These are phyloP conservation scores for Sporothrix pallida DNA, from an alignment of 2,329 filamentous ascomycete genomes.

Conservation along the genomic window DNA sequence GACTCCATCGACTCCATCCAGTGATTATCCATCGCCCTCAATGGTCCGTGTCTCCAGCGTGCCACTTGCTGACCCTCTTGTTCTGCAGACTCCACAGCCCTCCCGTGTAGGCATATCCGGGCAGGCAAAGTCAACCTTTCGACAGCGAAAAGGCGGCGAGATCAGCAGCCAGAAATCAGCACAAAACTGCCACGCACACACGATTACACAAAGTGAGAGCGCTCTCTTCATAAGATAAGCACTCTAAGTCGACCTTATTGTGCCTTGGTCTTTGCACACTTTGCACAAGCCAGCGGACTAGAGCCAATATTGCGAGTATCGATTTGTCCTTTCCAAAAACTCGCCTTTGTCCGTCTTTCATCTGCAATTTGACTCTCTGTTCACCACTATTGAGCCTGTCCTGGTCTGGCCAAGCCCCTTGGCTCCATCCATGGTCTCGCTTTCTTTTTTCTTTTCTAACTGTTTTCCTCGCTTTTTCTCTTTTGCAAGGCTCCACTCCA, in stretches of 20 bases:
- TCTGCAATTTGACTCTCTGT: neutral
- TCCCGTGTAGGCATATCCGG: conserved; percentile 9
- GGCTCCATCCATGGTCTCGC: neutral
- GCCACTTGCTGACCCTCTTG: neutral
- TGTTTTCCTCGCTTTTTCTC: no score
- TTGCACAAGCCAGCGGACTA: neutral
- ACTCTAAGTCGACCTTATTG: neutral
- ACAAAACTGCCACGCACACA: neutral
- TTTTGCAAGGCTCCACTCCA: neutral
- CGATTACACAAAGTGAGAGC: neutral
- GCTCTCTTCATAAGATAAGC: neutral
- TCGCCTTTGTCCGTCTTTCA: neutral
- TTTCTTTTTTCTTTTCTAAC: no score
- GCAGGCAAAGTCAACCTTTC: neutral
- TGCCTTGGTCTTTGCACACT: neutral
- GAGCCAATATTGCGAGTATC: conserved; percentile 5
- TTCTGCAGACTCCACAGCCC: neutral
- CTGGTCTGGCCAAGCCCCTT: conserved; percentile 8
- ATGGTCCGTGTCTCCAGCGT: neutral
- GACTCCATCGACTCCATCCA: neutral
- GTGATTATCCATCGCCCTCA: neutral
- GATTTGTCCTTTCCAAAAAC: neutral
- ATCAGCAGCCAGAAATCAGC: neutral
- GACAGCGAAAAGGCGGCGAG: no score
- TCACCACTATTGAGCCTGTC: neutral